These are phyloP conservation scores for Phialophora verrucosa DNA, from an alignment of 2,329 filamentous ascomycete species.

Conservation along the genomic window DNA sequence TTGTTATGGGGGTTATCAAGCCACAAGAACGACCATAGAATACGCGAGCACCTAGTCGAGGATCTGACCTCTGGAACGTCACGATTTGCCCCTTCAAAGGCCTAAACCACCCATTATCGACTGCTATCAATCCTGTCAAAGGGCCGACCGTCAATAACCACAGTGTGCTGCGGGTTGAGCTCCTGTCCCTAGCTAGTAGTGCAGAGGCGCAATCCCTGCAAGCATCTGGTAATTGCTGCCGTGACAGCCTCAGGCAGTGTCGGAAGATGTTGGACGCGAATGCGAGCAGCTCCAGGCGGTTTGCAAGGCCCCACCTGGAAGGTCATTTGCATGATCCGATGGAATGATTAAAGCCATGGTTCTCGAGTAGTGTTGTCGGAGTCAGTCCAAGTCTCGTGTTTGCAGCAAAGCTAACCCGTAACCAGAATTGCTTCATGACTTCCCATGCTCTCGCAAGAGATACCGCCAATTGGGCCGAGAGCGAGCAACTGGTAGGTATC, in stretches of 20 bases:
- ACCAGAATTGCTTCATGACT: not conserved
- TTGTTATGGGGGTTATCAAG: not conserved
- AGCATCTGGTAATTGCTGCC: conserved; percentile 1
- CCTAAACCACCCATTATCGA: not conserved
- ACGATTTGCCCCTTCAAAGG: not conserved
- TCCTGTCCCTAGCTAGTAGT: not conserved
- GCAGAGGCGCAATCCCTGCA: not conserved
- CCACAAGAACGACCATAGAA: not conserved
- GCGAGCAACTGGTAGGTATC: not conserved
- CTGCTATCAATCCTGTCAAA: not conserved
- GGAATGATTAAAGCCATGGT: conserved; percentile 8
- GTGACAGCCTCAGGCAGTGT: not conserved
- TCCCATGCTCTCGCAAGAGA: not conserved
- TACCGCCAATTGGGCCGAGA: not conserved
- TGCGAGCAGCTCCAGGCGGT: not conserved
- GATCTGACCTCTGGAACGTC: not conserved
- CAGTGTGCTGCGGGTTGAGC: not conserved
- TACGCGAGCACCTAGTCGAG: not conserved
- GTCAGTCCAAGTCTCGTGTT: not conserved
- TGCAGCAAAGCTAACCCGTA: not conserved
- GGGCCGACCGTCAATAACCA: conserved; percentile 5
- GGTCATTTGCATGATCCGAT: not conserved
- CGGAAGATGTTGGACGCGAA: not conserved
- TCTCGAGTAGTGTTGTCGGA: not conserved
- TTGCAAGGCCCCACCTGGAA: conserved; percentile 4